Conservation (phyloP, 306 rosid genomes). For the Cucurbita argyrosperma region DNA sequence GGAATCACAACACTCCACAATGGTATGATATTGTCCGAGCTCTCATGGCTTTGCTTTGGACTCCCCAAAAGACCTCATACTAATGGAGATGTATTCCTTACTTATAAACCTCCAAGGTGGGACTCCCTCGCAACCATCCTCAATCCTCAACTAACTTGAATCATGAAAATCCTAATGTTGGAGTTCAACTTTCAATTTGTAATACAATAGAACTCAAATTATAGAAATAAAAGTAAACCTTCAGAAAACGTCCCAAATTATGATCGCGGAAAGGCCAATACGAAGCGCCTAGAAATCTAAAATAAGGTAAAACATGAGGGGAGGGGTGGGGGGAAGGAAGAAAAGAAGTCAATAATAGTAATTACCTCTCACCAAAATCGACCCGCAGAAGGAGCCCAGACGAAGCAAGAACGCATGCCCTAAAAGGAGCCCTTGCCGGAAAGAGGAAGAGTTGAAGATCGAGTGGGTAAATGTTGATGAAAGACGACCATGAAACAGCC, state of each 20-base stretch:
- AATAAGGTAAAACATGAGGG: neutral
- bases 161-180: neutral
- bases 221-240: slow-evolving; percentile 13
- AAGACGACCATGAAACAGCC: neutral
- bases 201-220: neutral
- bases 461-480: slow-evolving; percentile 19
- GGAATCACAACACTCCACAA: too few species aligned
- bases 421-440: slow-evolving; percentile 3
- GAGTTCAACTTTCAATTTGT: neutral
- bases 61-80: too few species aligned
- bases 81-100: too few species aligned
- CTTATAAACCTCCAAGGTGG: too few species aligned
- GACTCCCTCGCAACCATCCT: too few species aligned
- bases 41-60: too few species aligned
- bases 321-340: neutral
- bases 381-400: neutral
- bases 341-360: neutral
- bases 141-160: too few species aligned
- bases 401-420: neutral
- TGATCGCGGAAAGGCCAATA: neutral
- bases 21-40: too few species aligned
- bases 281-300: neutral
- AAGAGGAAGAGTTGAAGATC: neutral
- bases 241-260: slow-evolving; percentile 32
- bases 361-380: slow-evolving; percentile 18